Evolutionary conservation across 768 basidiomycete genomes (phyloP).

Genomic region (Rubroboletus pulcherrimus): DNA sequence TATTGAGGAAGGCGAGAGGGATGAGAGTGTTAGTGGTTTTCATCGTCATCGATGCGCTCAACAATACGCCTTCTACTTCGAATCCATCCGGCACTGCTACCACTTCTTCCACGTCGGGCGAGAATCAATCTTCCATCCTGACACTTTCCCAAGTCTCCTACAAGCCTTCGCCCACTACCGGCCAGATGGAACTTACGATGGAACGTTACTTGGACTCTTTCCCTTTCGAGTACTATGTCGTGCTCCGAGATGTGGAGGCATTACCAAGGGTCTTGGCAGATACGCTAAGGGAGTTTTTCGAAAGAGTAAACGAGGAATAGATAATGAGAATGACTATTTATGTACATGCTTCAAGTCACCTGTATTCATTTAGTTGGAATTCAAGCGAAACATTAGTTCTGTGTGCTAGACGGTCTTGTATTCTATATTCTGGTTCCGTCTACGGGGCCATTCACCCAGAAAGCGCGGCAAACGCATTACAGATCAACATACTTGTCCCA

Average conservation of each 20-base stretch:
- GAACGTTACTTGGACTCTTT: slow-evolving; percentile 91
- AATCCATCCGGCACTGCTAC: slow-evolving; percentile 6
- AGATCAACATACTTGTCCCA: slow-evolving; percentile 70
- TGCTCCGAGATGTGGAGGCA: slow-evolving; percentile 87
- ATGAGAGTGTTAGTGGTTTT: slow-evolving; percentile 95
- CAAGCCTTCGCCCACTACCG: slow-evolving; percentile 45
- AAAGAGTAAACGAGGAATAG: slow-evolving; percentile 68
- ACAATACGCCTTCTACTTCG: slow-evolving; percentile 35
- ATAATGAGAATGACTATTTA: not conserved
- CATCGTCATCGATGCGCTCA: slow-evolving; percentile 89
- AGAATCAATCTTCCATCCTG: slow-evolving; percentile 72
- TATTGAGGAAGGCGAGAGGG: slow-evolving; percentile 82
- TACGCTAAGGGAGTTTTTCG: slow-evolving; percentile 90
- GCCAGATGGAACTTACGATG: slow-evolving; percentile 82
- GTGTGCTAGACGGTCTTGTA: not conserved
- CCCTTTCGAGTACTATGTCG: slow-evolving; percentile 96
- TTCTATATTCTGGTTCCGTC: not conserved
- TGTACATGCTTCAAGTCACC: not conserved
- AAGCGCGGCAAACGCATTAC: not conserved
- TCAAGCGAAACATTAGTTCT: slow-evolving; percentile 1
- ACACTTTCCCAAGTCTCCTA: slow-evolving; percentile 91
- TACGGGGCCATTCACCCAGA: not conserved
- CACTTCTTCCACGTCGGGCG: slow-evolving; percentile 14
- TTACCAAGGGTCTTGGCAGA: slow-evolving; percentile 86
- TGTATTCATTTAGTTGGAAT: not conserved